Conservation (phyloP, 306 rosid genomes). For the Urtica urens region DNA sequence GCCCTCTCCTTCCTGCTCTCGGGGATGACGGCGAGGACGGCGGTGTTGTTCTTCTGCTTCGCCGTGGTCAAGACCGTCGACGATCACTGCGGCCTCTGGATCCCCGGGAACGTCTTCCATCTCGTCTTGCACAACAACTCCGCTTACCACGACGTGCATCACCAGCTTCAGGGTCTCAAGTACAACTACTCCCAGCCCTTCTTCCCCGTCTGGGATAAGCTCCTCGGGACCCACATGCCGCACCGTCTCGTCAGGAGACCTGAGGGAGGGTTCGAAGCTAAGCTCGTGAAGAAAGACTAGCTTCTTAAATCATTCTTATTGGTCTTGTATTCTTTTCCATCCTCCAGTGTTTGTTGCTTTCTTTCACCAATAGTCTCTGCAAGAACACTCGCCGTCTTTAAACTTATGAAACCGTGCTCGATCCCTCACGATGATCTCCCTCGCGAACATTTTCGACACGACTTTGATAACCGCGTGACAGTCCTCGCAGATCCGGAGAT, state of each 20-base stretch:
- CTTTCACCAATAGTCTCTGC: constrained; percentile 75
- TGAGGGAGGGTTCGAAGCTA: constrained; percentile 69
- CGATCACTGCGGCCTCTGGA: constrained; percentile 85
- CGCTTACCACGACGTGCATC: constrained; percentile 91
- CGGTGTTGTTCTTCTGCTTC: constrained; percentile 68
- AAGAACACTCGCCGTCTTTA: constrained; percentile 63
- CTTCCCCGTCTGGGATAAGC: constrained; percentile 76
- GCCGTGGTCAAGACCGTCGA: constrained; percentile 74
- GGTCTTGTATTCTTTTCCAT: too few relatives aligned
- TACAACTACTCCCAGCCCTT: constrained; percentile 86
- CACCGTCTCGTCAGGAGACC: constrained; percentile 52
- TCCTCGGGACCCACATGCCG: constrained; percentile 79
- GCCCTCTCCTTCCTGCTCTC: constrained; percentile 68
- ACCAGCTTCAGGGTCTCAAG: constrained; percentile 76
- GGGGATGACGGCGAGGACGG: constrained; percentile 76
- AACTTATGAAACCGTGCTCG: constrained; percentile 80
- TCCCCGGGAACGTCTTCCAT: constrained; percentile 74
- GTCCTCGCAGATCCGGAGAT: constrained; percentile 76
- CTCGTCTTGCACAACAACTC: constrained; percentile 67
- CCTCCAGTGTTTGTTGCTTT: too few relatives aligned
- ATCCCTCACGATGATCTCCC: constrained; percentile 80
- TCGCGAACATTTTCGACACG: constrained; percentile 41
- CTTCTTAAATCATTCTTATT: too few relatives aligned
- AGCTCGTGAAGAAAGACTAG: constrained; percentile 34
- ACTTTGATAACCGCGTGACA: constrained; percentile 70